Evolutionary conservation across 495 filamentous ascomycete genomes (phyloP).

Genomic region (Staphylotrichum longicolle): DNA sequence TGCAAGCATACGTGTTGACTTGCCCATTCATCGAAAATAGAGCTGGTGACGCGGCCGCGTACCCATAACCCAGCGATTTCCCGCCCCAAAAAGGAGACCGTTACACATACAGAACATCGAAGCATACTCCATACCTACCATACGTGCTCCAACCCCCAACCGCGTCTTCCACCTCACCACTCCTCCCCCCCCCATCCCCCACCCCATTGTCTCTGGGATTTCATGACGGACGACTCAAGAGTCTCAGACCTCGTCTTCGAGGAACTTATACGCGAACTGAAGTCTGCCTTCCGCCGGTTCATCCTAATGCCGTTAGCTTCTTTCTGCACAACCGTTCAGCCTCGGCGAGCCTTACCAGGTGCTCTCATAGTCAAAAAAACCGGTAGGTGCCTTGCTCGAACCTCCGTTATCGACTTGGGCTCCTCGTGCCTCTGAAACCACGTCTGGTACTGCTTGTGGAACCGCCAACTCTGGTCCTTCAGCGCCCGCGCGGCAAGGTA

Average conservation of each 20-base stretch:
- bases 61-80: constrained; percentile 5
- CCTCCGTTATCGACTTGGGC: constrained; percentile 93
- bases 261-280: constrained; percentile 96
- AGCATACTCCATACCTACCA: constrained; percentile 4
- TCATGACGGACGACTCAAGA: too few species aligned
- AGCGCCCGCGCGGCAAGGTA: constrained; percentile 94
- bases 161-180: too few species aligned
- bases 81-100: constrained; percentile 1
- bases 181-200: not conserved
- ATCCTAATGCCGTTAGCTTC: constrained; percentile 61
- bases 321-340: constrained; percentile 9
- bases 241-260: constrained; percentile 23
- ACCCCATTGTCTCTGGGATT: not conserved
- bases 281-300: constrained; percentile 97
- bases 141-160: not conserved
- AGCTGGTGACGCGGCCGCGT: constrained; percentile 6
- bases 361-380: constrained; percentile 99
- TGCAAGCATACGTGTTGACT: not conserved
- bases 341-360: constrained; percentile 71
- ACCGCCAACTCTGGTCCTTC: constrained; percentile 96
- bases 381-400: constrained; percentile 98
- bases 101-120: constrained; percentile 12
- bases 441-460: constrained; percentile 99
- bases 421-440: constrained; percentile 99
- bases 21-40: not conserved